phyloP scores from a whole-genome alignment of 2,329 filamentous ascomycete species.

The Metarhizium guizhouense region DNA sequence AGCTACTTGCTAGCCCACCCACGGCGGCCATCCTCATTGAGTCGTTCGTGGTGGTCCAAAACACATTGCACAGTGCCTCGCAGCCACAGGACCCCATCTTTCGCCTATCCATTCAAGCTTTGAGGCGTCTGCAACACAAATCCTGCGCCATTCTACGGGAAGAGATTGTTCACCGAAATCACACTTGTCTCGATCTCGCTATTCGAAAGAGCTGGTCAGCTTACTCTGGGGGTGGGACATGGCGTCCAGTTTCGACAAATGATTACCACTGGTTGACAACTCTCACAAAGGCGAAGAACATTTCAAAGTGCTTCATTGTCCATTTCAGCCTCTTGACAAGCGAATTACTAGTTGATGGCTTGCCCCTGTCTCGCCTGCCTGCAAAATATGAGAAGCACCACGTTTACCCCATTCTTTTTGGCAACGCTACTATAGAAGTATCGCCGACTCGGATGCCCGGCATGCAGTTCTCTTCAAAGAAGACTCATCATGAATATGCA shows the following conservation, averaged over 20 bases:
- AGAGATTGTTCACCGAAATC: neutral
- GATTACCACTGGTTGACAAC: constrained; percentile 1
- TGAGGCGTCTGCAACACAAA: constrained; percentile 1
- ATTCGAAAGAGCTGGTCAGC: neutral
- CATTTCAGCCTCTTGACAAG: constrained; percentile 39
- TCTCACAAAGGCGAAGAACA: neutral
- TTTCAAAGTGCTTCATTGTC: no score
- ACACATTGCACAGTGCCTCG: neutral
- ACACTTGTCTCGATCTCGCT: neutral
- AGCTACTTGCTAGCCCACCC: neutral
- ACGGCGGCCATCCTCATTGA: constrained; percentile 1
- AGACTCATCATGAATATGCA: constrained; percentile 18
- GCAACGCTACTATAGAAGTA: constrained; percentile 8
- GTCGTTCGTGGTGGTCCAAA: neutral
- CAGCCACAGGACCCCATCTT: no score
- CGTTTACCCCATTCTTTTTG: constrained; percentile 11
- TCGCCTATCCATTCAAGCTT: neutral
- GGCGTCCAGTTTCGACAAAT: neutral
- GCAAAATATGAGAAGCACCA: constrained; percentile 29
- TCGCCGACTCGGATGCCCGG: constrained; percentile 11
- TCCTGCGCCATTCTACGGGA: neutral
- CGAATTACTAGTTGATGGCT: constrained; percentile 41
- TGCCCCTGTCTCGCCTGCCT: constrained; percentile 38
- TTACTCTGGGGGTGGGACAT: neutral
- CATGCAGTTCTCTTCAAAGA: constrained; percentile 32